phyloP scores from a whole-genome alignment of 2,329 filamentous ascomycete species.

The Penicillium sp. region DNA sequence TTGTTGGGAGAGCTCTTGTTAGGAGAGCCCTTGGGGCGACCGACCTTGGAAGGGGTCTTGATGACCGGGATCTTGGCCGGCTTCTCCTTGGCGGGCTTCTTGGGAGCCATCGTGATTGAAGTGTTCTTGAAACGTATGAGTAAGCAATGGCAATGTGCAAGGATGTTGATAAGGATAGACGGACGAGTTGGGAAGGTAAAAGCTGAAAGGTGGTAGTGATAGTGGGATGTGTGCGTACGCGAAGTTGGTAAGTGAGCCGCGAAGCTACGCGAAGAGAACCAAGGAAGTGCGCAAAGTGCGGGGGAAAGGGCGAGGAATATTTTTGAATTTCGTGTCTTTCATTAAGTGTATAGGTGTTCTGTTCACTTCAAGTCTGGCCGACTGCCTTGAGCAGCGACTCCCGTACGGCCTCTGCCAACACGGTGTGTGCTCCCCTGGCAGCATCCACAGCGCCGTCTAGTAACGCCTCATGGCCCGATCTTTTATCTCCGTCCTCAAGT shows the following conservation, averaged over 20 bases:
- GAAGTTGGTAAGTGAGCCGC: too few species aligned
- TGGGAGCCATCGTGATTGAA: not conserved
- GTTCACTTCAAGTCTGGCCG: slow-evolving; percentile 18
- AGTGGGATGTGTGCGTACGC: too few species aligned
- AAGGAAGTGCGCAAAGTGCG: not conserved
- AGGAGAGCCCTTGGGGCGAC: too few species aligned
- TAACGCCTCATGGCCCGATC: slow-evolving; percentile 50
- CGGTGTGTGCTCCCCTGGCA: slow-evolving; percentile 57
- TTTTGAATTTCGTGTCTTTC: slow-evolving; percentile 20
- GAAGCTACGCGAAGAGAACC: not conserved
- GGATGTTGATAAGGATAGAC: too few species aligned
- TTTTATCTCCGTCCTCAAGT: slow-evolving; percentile 33
- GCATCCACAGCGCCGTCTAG: slow-evolving; percentile 64
- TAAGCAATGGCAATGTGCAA: not conserved
- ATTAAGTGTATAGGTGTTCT: slow-evolving; percentile 13
- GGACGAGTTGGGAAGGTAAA: too few species aligned
- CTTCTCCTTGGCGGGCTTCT: not conserved
- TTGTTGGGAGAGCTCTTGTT: too few species aligned
- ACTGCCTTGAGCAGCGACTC: slow-evolving; percentile 52
- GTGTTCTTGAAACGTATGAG: not conserved
- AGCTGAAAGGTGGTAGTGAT: too few species aligned
- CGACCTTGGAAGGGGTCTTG: too few species aligned
- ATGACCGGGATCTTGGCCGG: too few species aligned
- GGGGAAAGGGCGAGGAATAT: not conserved
- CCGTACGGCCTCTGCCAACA: slow-evolving; percentile 60